Conservation (phyloP, 176 grass and related monocot genomes). For the Musa acuminata region DNA sequence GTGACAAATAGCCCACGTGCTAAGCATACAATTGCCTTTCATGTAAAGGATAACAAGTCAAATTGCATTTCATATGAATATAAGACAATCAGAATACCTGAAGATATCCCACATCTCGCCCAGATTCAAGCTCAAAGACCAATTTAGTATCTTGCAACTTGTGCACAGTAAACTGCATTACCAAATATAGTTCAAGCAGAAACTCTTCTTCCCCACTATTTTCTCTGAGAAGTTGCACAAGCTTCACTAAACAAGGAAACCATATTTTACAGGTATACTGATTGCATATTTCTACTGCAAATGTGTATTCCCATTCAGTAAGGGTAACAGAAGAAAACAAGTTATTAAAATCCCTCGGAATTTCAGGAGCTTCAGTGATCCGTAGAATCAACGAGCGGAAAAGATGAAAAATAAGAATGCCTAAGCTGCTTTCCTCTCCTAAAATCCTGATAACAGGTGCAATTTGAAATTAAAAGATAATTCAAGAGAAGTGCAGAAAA, state of each 20-base stretch:
- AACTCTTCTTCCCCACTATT: constrained; percentile 32
- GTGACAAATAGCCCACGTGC: too few relatives aligned
- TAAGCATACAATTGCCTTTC: neutral
- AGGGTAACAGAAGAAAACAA: constrained; percentile 25
- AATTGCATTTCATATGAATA: neutral
- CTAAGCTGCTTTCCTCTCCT: constrained; percentile 48
- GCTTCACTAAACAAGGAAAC: constrained; percentile 79
- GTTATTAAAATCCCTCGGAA: constrained; percentile 8
- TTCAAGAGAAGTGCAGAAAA: neutral
- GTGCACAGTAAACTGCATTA: constrained; percentile 46
- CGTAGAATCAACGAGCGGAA: constrained; percentile 36
- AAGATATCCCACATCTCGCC: constrained; percentile 42
- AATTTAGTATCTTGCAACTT: constrained; percentile 80
- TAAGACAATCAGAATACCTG: constrained; percentile 36
- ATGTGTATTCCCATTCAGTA: constrained; percentile 67
- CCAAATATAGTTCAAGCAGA: constrained; percentile 43
- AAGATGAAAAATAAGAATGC: constrained; percentile 54
- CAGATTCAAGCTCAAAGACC: constrained; percentile 59
- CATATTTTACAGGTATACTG: constrained; percentile 79
- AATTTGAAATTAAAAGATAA: constrained; percentile 17
- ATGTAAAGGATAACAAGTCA: neutral
- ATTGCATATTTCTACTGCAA: constrained; percentile 44
- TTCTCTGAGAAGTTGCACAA: constrained; percentile 50
- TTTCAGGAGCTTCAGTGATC: constrained; percentile 22
- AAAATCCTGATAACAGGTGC: constrained; percentile 44